Percentiles rank a stretch among this genome's conserved stretches.
Conservation (phyloP, 345 rosid species). For the Hibiscus trionum region DNA sequence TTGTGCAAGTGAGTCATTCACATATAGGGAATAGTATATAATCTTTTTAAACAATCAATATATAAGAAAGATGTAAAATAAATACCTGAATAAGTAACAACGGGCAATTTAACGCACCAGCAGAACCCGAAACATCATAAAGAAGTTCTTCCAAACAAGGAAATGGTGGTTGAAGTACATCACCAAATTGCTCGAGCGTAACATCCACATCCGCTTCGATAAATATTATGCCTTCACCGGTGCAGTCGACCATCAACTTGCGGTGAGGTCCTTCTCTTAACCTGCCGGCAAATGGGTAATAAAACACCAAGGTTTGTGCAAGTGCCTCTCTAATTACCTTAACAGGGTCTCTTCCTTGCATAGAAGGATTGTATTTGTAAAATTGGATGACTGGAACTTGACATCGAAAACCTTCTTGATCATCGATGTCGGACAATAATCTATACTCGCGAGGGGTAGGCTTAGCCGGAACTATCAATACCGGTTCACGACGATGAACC, state of each 20-base stretch:
- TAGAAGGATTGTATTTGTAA: not conserved
- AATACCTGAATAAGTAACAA: slow-evolving; percentile 17
- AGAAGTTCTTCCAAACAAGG: slow-evolving; percentile 15
- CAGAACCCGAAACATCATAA: slow-evolving; percentile 7
- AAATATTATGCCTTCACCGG: slow-evolving; percentile 16
- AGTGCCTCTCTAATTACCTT: slow-evolving; percentile 11
- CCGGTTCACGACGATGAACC: not conserved
- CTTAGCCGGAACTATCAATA: not conserved
- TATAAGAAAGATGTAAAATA: no score
- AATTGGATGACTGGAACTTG: not conserved
- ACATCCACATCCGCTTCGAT: slow-evolving; percentile 14
- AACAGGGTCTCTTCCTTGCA: slow-evolving; percentile 18
- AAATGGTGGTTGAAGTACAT: slow-evolving; percentile 11
- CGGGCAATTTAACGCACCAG: slow-evolving; percentile 7
- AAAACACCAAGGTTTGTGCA: slow-evolving; percentile 11
- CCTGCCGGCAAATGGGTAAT: slow-evolving; percentile 20
- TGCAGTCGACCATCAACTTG: slow-evolving; percentile 22
- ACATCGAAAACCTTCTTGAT: not conserved
- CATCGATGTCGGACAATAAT: slow-evolving; percentile 1
- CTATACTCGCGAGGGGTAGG: not conserved
- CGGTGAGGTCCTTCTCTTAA: slow-evolving; percentile 1
- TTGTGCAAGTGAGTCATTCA: no score
- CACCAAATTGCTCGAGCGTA: slow-evolving; percentile 6
- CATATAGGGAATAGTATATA: no score
- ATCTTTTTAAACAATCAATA: no score